These are phyloP conservation scores for Fusarium sp. DNA, from an alignment of 2,329 filamentous ascomycete genomes.

Conservation along the genomic window DNA sequence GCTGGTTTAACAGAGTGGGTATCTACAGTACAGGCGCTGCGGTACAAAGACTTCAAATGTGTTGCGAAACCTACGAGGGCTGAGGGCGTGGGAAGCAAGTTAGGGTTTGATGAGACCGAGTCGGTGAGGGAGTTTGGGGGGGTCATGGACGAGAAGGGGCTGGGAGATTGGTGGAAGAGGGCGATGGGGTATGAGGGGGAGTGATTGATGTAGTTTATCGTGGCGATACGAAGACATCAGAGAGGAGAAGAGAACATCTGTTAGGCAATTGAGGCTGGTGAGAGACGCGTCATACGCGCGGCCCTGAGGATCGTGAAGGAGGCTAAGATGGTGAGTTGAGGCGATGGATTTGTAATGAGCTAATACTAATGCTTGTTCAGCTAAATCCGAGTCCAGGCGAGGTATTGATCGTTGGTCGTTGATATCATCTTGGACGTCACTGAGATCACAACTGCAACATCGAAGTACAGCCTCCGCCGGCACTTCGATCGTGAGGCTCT, in stretches of 20 bases:
- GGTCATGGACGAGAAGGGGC: conserved; percentile 67
- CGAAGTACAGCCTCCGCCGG: background rate
- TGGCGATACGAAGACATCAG: background rate
- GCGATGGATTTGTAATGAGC: background rate
- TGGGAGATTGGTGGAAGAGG: conserved; percentile 72
- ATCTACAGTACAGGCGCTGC: conserved; percentile 66
- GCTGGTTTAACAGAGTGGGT: conserved; percentile 70
- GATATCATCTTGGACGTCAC: background rate
- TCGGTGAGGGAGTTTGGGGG: conserved; percentile 71
- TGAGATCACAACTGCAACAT: background rate
- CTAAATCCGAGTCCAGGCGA: background rate
- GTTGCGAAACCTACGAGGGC: conserved; percentile 52
- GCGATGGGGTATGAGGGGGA: conserved; percentile 66
- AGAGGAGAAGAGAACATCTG: background rate
- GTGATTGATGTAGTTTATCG: background rate
- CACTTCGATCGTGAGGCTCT: background rate
- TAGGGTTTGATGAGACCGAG: conserved; percentile 64
- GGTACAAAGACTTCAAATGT: conserved; percentile 79
- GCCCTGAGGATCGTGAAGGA: background rate
- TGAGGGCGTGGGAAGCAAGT: background rate
- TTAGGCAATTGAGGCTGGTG: background rate
- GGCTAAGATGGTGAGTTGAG: background rate
- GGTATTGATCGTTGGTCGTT: background rate
- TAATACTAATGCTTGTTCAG: background rate
- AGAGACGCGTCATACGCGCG: conserved; percentile 23